Conservation (phyloP, 805 yeast genomes). For the Spathaspora hagerdaliae region DNA sequence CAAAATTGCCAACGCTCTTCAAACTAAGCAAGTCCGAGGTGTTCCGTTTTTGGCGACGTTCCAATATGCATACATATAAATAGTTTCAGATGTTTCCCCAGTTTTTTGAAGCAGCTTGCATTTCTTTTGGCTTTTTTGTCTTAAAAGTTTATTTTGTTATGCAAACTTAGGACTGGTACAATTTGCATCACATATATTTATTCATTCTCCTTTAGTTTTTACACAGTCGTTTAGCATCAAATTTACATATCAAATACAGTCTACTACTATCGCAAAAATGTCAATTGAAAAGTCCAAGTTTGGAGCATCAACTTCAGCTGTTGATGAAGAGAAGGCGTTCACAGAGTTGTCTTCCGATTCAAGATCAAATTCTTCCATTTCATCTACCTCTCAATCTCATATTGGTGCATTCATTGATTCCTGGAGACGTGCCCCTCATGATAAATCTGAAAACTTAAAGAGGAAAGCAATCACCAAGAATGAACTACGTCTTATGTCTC, state of each 20-base stretch:
- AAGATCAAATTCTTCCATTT: not conserved
- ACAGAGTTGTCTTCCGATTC: not conserved
- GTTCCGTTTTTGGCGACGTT: too few relatives aligned
- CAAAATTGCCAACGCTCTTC: too few relatives aligned
- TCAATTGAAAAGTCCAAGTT: not conserved
- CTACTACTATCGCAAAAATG: not conserved
- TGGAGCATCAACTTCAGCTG: not conserved
- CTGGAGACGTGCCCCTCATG: constrained; percentile 23
- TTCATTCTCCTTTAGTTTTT: not conserved
- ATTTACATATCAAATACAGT: too few relatives aligned
- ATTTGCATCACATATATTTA: too few relatives aligned
- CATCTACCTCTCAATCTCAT: constrained; percentile 3
- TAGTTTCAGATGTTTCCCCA: not conserved
- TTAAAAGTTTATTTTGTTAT: not conserved
- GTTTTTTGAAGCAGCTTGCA: not conserved
- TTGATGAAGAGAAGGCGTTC: not conserved
- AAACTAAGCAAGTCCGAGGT: too few relatives aligned
- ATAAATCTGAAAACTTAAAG: constrained; percentile 2
- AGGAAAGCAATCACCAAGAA: constrained; percentile 18
- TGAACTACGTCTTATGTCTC: constrained; percentile 26
- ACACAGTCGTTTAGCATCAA: too few relatives aligned
- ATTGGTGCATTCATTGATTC: constrained; percentile 13
- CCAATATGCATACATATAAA: too few relatives aligned
- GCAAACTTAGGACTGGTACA: not conserved
- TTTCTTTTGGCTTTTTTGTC: not conserved